These are phyloP conservation scores for Sclerotiophoma versabilis DNA, from an alignment of 2,329 filamentous ascomycete species.

Conservation along the genomic window DNA sequence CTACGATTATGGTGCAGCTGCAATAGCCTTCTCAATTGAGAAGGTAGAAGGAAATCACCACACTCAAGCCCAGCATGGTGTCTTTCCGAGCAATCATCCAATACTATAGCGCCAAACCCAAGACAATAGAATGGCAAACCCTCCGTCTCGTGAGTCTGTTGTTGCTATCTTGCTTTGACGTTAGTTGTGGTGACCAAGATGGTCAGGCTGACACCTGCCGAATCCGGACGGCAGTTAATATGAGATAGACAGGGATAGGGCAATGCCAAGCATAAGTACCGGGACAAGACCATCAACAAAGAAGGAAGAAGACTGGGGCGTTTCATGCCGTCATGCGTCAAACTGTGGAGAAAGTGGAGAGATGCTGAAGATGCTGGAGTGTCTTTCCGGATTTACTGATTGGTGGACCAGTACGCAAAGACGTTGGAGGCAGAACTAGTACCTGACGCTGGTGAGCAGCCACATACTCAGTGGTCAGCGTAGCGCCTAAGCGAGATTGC, in stretches of 20 bases:
- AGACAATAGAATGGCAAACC: constrained; percentile 8
- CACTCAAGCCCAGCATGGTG: neutral
- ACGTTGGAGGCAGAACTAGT: neutral
- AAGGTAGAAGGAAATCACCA: constrained; percentile 11
- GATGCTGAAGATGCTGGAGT: neutral
- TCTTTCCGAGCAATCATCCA: neutral
- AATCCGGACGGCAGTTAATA: constrained; percentile 9
- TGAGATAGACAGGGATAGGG: constrained; percentile 4
- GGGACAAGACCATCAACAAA: constrained; percentile 17
- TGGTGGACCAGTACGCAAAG: neutral
- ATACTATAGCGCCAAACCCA: constrained; percentile 12
- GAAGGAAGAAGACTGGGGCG: constrained; percentile 8
- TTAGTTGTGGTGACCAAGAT: constrained; percentile 6
- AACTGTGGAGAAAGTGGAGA: constrained; percentile 1
- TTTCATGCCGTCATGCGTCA: constrained; percentile 3
- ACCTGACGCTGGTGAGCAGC: constrained; percentile 4
- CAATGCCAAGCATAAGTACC: constrained; percentile 14
- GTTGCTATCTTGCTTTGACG: constrained; percentile 6
- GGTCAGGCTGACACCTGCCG: constrained; percentile 20
- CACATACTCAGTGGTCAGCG: neutral
- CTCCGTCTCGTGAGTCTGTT: constrained; percentile 1
- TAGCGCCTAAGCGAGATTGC: constrained; percentile 4
- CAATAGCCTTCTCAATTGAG: constrained; percentile 9
- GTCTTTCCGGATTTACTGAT: neutral
- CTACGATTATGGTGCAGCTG: neutral